Evolutionary conservation across 805 yeast genomes (phyloP), one percentile per base, ranked within the genome.

Genomic region (Pichia pseudocactophila): DNA sequence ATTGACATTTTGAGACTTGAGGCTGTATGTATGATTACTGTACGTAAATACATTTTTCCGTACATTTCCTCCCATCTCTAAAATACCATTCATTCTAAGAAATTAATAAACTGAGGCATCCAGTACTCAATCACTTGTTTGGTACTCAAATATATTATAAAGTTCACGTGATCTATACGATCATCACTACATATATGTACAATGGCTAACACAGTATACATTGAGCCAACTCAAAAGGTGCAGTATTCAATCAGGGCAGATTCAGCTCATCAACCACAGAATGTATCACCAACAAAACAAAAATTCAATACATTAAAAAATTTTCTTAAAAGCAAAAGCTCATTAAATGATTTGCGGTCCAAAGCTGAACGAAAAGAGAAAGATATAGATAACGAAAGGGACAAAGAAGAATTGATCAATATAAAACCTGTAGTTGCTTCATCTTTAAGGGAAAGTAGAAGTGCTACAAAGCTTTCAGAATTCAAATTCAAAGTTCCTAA

Each of bases 241-340:
- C 41, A 38, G 18, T 32, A 30, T n/a, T 3, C 16, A 11, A 30
- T 7, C 5, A 17, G 18, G 6, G 4, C 31, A 28, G 16, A 8
- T 7, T 6, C 32, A 7, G 7, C 16, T 3, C 4, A 11, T 17
- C 17, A 16, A 16, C 33, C 38, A 7, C 4, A 8, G 12, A 43
- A 37, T 30, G 37, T 39, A 30, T 44, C 47, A 16, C 47, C 47
- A 19, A 13, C 36, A 1, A 44, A 40, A 17, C 43, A 40, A 28
- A 26, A 39, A 28, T 44, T 44, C 7, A 44, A 15, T 20, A 37
- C 47, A 3, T 18, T 44, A 2, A 44, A 37, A 30, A 44, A 44
- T 18, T 44, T 44, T 12, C 36, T 54, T 10, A 47, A 45, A 38
- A 43, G 22, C 16, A 43, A 43, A 20, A 32, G 46, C 13, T 43